Conservation (phyloP, 805 yeast species). For the Wickerhamomyces pijperi region DNA sequence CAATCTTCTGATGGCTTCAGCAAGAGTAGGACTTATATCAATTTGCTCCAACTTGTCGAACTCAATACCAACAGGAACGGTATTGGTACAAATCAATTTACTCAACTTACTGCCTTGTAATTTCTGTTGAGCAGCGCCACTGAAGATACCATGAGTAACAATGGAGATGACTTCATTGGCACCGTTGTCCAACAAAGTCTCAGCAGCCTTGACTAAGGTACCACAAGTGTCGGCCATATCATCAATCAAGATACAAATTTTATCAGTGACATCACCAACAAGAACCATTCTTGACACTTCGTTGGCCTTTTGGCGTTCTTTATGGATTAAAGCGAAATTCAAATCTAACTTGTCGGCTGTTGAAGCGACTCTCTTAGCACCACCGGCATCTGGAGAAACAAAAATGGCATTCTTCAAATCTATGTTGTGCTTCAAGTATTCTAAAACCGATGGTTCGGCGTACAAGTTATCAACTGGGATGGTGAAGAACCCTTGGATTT, state of each 20-base stretch:
- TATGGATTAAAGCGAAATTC: conserved; percentile 91
- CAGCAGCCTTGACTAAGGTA: conserved; percentile 90
- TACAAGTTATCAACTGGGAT: conserved; percentile 93
- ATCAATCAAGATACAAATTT: conserved; percentile 79
- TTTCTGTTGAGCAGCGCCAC: conserved; percentile 71
- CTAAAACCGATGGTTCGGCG: conserved; percentile 85
- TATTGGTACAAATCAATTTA: conserved; percentile 81
- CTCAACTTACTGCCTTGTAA: conserved; percentile 57
- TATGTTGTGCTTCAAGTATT: conserved; percentile 63
- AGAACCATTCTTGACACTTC: conserved; percentile 92
- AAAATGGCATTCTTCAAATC: conserved; percentile 53
- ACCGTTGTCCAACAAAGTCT: conserved; percentile 66
- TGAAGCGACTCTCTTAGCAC: conserved; percentile 94
- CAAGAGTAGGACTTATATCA: conserved; percentile 78
- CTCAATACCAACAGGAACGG: conserved; percentile 73
- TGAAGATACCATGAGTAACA: conserved; percentile 91
- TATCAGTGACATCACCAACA: conserved; percentile 85
- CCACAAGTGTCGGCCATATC: conserved; percentile 99
- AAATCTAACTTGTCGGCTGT: conserved; percentile 86
- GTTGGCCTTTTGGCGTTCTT: conserved; percentile 90
- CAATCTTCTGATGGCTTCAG: conserved; percentile 87
- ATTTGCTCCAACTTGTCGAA: conserved; percentile 57
- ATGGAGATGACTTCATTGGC: conserved; percentile 85
- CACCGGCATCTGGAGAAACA: conserved; percentile 98
- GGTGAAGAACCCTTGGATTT: conserved; percentile 92